phyloP scores from a whole-genome alignment of 257 asterid species.

The Datura wrightii region DNA sequence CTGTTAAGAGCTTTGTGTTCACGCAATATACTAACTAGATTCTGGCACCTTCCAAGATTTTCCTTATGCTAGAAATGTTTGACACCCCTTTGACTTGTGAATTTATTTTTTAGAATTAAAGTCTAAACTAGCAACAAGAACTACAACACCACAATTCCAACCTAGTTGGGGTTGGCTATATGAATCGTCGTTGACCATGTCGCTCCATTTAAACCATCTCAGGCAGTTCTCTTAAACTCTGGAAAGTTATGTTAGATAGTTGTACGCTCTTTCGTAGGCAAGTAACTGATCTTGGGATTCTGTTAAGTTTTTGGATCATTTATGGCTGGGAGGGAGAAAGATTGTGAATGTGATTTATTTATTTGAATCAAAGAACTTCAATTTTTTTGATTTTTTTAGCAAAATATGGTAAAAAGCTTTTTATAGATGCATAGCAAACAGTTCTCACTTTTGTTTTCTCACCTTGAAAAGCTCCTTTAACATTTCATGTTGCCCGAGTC shows the following conservation, averaged over 20 bases:
- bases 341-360: background rate
- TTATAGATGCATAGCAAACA: background rate
- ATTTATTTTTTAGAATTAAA: background rate
- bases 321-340: background rate
- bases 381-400: background rate
- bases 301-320: conserved; percentile 14
- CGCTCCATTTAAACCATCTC: background rate
- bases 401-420: background rate
- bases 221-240: background rate
- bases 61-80: background rate
- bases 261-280: background rate
- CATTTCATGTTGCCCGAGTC: background rate
- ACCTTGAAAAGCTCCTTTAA: background rate
- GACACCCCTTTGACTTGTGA: conserved; percentile 1
- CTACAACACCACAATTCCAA: background rate
- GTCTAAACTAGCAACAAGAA: background rate
- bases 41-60: background rate
- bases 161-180: conserved; percentile 1
- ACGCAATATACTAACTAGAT: background rate
- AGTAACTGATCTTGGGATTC: background rate
- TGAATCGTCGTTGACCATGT: background rate
- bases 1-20: background rate
- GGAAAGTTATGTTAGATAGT: conserved; percentile 4
- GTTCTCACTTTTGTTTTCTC: background rate
- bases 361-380: conserved; percentile 1